These are phyloP conservation scores for Protomyces gravidus DNA, from an alignment of 1,139 yeast genomes.

Conservation along the genomic window DNA sequence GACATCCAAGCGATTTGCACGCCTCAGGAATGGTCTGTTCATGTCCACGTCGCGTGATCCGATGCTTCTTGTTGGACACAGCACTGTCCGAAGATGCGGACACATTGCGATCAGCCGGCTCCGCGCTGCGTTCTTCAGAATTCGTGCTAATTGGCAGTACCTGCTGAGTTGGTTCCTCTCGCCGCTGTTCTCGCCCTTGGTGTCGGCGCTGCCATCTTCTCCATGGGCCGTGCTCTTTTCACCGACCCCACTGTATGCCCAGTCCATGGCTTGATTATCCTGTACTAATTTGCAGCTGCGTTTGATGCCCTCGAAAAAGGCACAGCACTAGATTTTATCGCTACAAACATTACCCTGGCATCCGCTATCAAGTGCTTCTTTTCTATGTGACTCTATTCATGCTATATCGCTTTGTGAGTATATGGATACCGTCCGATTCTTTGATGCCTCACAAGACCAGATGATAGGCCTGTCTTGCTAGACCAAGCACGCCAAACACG, in stretches of 20 bases:
- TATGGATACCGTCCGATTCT: too few relatives aligned
- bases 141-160: too few relatives aligned
- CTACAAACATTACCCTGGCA: not conserved
- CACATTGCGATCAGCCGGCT: too few relatives aligned
- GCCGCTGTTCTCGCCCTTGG: conserved; percentile 28
- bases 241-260: conserved; percentile 21
- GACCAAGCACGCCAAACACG: not conserved
- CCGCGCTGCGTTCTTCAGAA: too few relatives aligned
- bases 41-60: not conserved
- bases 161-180: conserved; percentile 22
- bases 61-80: not conserved
- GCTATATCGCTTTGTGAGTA: not conserved
- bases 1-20: conserved; percentile 26
- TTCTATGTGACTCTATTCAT: not conserved
- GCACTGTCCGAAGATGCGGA: too few relatives aligned
- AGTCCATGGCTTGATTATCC: not conserved
- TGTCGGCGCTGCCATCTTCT: conserved; percentile 27
- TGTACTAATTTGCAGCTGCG: conserved; percentile 5
- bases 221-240: conserved; percentile 27
- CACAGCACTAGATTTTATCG: not conserved
- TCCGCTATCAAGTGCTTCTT: not conserved
- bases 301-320: conserved; percentile 24
- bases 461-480: not conserved
- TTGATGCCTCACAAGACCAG: not conserved
- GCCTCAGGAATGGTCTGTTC: conserved; percentile 18